Percentiles rank a stretch among this genome's conserved stretches.
These are phyloP conservation scores for Leptomonas seymouri DNA, from an alignment of 208 protist genomes.

Conservation along the genomic window DNA sequence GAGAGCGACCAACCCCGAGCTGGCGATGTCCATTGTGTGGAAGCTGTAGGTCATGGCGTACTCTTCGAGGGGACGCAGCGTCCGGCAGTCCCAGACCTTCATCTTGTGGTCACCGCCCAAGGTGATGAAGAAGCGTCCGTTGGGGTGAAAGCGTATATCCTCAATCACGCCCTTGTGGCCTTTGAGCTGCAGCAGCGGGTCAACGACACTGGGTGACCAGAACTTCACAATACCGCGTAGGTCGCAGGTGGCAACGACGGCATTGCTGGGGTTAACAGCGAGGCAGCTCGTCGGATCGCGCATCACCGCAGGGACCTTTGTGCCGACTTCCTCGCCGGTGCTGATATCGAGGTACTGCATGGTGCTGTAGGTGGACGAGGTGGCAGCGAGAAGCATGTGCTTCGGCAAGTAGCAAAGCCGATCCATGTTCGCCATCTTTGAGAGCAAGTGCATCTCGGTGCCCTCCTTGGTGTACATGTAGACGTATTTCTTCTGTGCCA, in stretches of 20 bases:
- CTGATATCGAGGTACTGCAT: slow-evolving; percentile 97
- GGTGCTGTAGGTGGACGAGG: slow-evolving; percentile 80
- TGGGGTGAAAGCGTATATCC: slow-evolving; percentile 84
- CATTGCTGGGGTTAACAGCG: slow-evolving; percentile 94
- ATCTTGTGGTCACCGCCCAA: slow-evolving; percentile 96
- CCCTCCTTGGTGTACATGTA: slow-evolving; percentile 99
- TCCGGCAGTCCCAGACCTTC: slow-evolving; percentile 98
- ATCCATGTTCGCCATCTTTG: slow-evolving; percentile 94
- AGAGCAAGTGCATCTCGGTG: slow-evolving; percentile 97
- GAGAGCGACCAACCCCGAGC: slow-evolving; percentile 86
- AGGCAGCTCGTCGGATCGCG: slow-evolving; percentile 86
- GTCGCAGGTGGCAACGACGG: slow-evolving; percentile 93
- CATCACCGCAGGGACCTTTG: slow-evolving; percentile 81
- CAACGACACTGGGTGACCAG: slow-evolving; percentile 96
- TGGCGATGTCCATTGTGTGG: slow-evolving; percentile 84
- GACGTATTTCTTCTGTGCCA: slow-evolving; percentile 98
- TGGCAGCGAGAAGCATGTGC: slow-evolving; percentile 96
- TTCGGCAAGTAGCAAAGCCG: slow-evolving; percentile 96
- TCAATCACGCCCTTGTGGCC: slow-evolving; percentile 92
- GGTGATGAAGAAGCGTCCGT: slow-evolving; percentile 96
- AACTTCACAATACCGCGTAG: slow-evolving; percentile 94
- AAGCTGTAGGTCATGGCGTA: slow-evolving; percentile 86
- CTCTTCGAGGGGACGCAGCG: slow-evolving; percentile 89
- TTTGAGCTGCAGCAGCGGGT: slow-evolving; percentile 96
- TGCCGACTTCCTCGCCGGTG: slow-evolving; percentile 90